Conservation (phyloP, 306 rosid species). For the Carpinus viminea region DNA sequence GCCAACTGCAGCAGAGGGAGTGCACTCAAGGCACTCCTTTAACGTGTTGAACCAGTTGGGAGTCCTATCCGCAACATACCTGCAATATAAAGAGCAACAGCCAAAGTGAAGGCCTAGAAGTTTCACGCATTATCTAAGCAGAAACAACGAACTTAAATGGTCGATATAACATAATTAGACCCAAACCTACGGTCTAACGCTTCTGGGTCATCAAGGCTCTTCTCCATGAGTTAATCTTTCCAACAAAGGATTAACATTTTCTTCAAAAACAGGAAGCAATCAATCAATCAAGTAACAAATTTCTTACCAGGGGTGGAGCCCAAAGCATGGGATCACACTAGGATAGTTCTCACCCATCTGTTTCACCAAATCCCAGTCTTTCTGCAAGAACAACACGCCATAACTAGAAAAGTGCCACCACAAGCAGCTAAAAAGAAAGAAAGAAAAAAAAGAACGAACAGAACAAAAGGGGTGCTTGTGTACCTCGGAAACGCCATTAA, state of each 20-base stretch:
- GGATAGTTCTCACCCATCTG: slow-evolving; percentile 56
- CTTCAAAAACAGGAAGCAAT: background rate
- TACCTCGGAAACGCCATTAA: slow-evolving; percentile 74
- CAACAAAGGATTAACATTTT: too few relatives aligned
- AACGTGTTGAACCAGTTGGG: slow-evolving; percentile 64
- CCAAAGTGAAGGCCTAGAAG: background rate
- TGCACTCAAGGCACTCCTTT: slow-evolving; percentile 57
- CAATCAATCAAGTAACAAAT: background rate
- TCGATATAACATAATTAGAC: background rate
- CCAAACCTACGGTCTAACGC: too few relatives aligned
- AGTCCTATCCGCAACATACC: slow-evolving; percentile 71
- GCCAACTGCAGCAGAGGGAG: slow-evolving; percentile 85
- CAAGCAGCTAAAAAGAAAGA: background rate
- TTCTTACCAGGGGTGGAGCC: slow-evolving; percentile 80
- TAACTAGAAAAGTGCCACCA: background rate
- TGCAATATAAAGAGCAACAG: slow-evolving; percentile 19
- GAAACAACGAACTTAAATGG: background rate
- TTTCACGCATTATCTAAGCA: background rate
- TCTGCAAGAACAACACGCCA: slow-evolving; percentile 18
- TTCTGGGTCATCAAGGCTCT: too few relatives aligned
- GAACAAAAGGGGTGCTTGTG: background rate
- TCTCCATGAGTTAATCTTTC: too few relatives aligned
- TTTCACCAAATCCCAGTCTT: slow-evolving; percentile 79
- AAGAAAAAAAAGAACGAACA: background rate
- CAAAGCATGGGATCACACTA: slow-evolving; percentile 71